Percentiles rank a stretch among this genome's conserved stretches.
These are phyloP conservation scores for Cryptosporidium viatorum DNA, from an alignment of 169 alveolate genomes.

Conservation along the genomic window DNA sequence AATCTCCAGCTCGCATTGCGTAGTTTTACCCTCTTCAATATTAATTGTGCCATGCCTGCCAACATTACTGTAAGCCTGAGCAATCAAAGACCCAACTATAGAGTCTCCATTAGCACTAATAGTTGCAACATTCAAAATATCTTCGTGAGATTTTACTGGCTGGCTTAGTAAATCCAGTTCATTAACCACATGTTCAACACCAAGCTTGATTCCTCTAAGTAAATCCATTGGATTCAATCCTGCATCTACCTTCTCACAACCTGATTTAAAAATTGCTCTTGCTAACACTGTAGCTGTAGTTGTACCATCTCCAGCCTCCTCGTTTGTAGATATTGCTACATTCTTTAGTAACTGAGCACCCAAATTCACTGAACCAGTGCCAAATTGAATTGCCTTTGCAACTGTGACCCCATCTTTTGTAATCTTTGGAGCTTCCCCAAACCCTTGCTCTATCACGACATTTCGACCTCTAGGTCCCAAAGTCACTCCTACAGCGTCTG, in stretches of 20 bases:
- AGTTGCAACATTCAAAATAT: slow-evolving; percentile 95
- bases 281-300: slow-evolving; percentile 99
- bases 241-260: slow-evolving; percentile 98
- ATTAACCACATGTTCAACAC: slow-evolving; percentile 87
- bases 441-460: slow-evolving; percentile 95
- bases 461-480: slow-evolving; percentile 99
- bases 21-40: slow-evolving; percentile 97
- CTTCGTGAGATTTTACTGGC: slow-evolving; percentile 88
- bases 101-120: slow-evolving; percentile 99
- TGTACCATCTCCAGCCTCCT: slow-evolving; percentile 99
- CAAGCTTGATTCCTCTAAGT: slow-evolving; percentile 93
- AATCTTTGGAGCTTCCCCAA: slow-evolving; percentile 96
- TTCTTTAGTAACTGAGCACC: slow-evolving; percentile 98
- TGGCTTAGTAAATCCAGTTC: slow-evolving; percentile 85
- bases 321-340: slow-evolving; percentile 97
- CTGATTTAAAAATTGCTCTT: slow-evolving; percentile 97
- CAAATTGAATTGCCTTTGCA: slow-evolving; percentile 96
- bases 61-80: slow-evolving; percentile 96
- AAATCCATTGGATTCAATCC: slow-evolving; percentile 99
- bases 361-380: slow-evolving; percentile 93
- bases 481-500: slow-evolving; percentile 99
- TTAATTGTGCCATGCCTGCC: slow-evolving; percentile 99
- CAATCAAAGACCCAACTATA: slow-evolving; percentile 95
- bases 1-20: slow-evolving; percentile 96
- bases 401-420: slow-evolving; percentile 99